Conservation (phyloP, 2,329 filamentous ascomycete genomes). For the Epichloe hybrida region DNA sequence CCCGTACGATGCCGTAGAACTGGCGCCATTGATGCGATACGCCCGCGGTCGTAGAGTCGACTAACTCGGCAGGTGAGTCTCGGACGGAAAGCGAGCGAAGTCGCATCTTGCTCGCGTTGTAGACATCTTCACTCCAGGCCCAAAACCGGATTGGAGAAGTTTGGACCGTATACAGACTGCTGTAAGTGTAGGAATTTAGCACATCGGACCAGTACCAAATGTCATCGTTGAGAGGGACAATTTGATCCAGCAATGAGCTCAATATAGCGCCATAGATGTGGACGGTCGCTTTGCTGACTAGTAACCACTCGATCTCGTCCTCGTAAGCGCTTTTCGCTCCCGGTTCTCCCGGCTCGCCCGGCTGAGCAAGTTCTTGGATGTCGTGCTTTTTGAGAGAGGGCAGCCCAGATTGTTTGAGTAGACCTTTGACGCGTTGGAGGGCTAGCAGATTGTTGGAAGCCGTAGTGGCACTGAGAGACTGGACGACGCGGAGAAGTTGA, state of each 20-base stretch:
- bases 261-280: conserved; percentile 77
- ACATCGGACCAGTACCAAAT: conserved; percentile 95
- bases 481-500: conserved; percentile 54
- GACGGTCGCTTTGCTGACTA: conserved; percentile 83
- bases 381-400: conserved; percentile 20
- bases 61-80: conserved; percentile 17
- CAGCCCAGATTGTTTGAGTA: conserved; percentile 52
- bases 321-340: conserved; percentile 41
- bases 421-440: conserved; percentile 41
- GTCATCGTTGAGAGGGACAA: conserved; percentile 70
- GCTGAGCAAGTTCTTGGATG: conserved; percentile 20
- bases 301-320: conserved; percentile 75
- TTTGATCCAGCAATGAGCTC: conserved; percentile 66
- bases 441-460: conserved; percentile 50
- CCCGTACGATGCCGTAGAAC: conserved; percentile 71
- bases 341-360: conserved; percentile 12
- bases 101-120: conserved; percentile 41
- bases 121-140: conserved; percentile 58
- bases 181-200: conserved; percentile 62
- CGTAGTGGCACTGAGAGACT: conserved; percentile 56
- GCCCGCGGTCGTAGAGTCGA: conserved; percentile 23
- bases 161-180: conserved; percentile 73
- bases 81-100: conserved; percentile 22
- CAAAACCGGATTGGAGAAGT: conserved; percentile 67
- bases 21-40: conserved; percentile 43